Base-by-base conservation (phyloP, 805 yeast species). In the Metschnikowia orientalis region DNA sequence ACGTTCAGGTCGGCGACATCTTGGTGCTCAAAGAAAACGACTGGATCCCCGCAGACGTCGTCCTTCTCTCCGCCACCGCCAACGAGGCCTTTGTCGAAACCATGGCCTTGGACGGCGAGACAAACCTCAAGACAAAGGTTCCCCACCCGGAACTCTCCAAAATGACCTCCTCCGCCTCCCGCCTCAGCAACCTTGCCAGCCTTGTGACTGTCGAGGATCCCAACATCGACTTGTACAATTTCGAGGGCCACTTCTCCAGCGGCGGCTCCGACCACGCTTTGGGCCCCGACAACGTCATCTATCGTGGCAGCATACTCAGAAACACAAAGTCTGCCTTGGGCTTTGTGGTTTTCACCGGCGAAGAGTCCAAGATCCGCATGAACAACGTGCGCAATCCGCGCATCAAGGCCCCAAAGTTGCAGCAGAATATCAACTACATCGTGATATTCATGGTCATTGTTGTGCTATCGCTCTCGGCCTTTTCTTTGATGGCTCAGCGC, bases 101-200 rank as follows among this genome's bases (percentile, higher is more conserved):
- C 1, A 88, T 90, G 90, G 98, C 95, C 1, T 67, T 92, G 30
- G 98, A 92, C 59, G 99, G 99, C 31, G 98, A 92, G 57, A 92
- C 97, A 0, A 90, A 88, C 53, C 66, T 92, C 40, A 92, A 92
- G 56, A 70, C 84, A 6, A 79, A 76, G 47, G 61, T 63, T 12
- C 84, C 95, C 0, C 82, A 80, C 41, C 66, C 71, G 2, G 84
- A 79, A 40, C 45, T 90, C 2, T 69, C 79, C 24, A 71, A 72
- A 10, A 42, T 57, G 8, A 65, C 80, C 26, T 61, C 69, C 14
- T 61, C 69, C 3, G 81, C 77, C 0, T 54, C 67, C 2, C 73
- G 73, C 0, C 53, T 85, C 32, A 69, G 67, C 18, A 61, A 63
- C 24, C 53, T 78, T 12, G 61, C 67, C 16, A 80, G 77, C 0